phyloP scores from a whole-genome alignment of 139 green algal genomes.

The Coccomyxa sp. region DNA sequence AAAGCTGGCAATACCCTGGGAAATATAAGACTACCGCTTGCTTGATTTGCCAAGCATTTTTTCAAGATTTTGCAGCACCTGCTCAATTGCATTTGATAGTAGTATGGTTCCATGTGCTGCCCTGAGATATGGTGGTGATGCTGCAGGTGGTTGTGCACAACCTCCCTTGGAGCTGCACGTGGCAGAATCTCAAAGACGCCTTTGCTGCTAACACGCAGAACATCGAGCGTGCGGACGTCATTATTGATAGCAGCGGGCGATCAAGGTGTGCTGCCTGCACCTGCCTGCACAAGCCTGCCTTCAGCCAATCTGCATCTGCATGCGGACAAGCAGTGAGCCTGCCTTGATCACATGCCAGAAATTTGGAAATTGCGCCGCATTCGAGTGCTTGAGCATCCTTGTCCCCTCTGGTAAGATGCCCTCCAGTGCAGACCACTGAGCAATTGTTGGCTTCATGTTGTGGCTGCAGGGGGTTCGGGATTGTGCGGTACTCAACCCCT shows the following conservation, averaged over 20 bases:
- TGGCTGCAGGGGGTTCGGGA: slow-evolving; percentile 77
- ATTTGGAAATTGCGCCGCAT: no score
- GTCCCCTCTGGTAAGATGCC: no score
- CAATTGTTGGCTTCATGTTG: no score
- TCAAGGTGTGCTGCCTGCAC: slow-evolving; percentile 41
- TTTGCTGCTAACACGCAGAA: slow-evolving; percentile 56
- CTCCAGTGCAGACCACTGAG: no score
- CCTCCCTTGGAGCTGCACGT: slow-evolving; percentile 82
- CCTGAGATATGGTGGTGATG: background rate
- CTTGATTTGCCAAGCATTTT: no score
- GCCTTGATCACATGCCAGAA: no score
- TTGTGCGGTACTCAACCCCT: slow-evolving; percentile 61
- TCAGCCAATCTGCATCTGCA: background rate
- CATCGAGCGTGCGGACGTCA: slow-evolving; percentile 79
- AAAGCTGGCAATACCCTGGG: no score
- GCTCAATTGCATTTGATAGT: background rate
- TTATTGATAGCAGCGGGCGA: slow-evolving; percentile 69
- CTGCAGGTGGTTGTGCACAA: slow-evolving; percentile 88
- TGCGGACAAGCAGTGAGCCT: no score
- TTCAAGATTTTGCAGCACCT: no score
- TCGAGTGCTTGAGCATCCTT: no score
- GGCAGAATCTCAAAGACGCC: slow-evolving; percentile 81
- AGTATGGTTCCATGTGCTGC: background rate
- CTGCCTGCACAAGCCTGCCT: background rate
- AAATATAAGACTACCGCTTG: no score